Conservation (phyloP, 345 rosid species). For the Crucihimalaya himalaica region DNA sequence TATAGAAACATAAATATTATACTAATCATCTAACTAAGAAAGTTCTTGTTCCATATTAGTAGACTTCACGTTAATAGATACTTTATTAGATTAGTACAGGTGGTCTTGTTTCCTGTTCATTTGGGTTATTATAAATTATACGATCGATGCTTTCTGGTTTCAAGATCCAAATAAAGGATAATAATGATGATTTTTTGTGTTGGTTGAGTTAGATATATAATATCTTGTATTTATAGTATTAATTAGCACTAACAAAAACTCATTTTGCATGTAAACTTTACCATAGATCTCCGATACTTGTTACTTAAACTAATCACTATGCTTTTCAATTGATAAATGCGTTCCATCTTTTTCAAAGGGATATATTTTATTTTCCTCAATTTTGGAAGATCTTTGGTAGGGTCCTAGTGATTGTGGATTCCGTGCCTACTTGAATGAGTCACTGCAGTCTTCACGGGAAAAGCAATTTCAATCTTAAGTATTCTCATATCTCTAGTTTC, state of each 20-base stretch:
- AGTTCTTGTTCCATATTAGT: not conserved
- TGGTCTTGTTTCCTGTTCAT: not conserved
- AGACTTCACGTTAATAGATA: not conserved
- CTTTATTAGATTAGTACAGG: not conserved
- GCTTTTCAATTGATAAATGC: no score
- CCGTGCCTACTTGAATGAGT: slow-evolving; percentile 39
- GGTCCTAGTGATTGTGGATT: slow-evolving; percentile 35
- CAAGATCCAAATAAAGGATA: slow-evolving; percentile 2
- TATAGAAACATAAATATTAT: no score
- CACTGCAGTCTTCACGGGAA: slow-evolving; percentile 43
- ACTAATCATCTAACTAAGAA: not conserved
- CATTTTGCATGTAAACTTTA: slow-evolving; percentile 16
- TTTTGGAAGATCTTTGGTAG: slow-evolving; percentile 6
- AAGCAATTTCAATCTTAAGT: slow-evolving; percentile 19
- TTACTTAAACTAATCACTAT: not conserved
- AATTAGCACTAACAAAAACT: not conserved
- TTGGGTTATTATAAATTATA: not conserved
- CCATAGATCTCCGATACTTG: not conserved
- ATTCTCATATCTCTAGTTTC: slow-evolving; percentile 18
- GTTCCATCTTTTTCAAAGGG: not conserved
- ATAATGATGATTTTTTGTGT: slow-evolving; percentile 12
- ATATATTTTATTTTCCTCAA: not conserved
- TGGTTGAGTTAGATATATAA: slow-evolving; percentile 2
- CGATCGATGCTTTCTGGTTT: slow-evolving; percentile 16
- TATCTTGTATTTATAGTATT: not conserved